A percentile compares a stretch with the other conserved stretches of the same genome.
These are phyloP conservation scores for Dillenia suffruticosa DNA, from an alignment of 164 flowering plant species.

Conservation along the genomic window DNA sequence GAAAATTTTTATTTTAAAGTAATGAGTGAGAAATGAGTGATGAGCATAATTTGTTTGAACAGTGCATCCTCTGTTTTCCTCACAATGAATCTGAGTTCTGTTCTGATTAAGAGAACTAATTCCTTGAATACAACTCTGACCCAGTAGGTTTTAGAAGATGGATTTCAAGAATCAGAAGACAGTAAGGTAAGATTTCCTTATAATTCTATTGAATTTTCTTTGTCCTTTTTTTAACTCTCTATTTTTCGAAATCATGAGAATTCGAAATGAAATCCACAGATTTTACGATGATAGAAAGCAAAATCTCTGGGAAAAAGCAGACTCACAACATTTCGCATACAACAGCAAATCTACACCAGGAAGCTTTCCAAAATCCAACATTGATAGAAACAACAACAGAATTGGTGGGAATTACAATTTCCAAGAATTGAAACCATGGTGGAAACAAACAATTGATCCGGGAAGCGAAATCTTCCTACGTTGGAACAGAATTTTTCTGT, in stretches of 20 bases:
- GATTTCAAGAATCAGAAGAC: constrained; percentile 51
- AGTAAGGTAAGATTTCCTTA: constrained; percentile 39
- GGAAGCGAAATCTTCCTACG: constrained; percentile 64
- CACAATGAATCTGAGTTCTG: no score
- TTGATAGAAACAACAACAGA: constrained; percentile 26
- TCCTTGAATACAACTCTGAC: not conserved
- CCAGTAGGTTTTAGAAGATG: constrained; percentile 19
- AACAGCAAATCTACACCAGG: no score
- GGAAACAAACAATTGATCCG: constrained; percentile 66
- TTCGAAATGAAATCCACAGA: constrained; percentile 28
- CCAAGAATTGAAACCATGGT: constrained; percentile 46
- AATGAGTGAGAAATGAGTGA: no score
- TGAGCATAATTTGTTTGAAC: no score
- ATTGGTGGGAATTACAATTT: constrained; percentile 22
- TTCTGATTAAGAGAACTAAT: no score
- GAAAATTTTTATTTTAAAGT: no score
- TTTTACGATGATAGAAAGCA: constrained; percentile 53
- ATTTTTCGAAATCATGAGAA: not conserved
- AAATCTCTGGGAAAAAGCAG: constrained; percentile 27
- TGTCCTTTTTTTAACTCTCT: not conserved
- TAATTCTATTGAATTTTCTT: not conserved
- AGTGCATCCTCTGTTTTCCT: no score
- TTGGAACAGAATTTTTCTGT: constrained; percentile 77
- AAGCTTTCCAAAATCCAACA: constrained; percentile 21
- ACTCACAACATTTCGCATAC: constrained; percentile 15